Conservation (phyloP, 148 eudicot genomes). For the Camellia lanceoleosa region DNA sequence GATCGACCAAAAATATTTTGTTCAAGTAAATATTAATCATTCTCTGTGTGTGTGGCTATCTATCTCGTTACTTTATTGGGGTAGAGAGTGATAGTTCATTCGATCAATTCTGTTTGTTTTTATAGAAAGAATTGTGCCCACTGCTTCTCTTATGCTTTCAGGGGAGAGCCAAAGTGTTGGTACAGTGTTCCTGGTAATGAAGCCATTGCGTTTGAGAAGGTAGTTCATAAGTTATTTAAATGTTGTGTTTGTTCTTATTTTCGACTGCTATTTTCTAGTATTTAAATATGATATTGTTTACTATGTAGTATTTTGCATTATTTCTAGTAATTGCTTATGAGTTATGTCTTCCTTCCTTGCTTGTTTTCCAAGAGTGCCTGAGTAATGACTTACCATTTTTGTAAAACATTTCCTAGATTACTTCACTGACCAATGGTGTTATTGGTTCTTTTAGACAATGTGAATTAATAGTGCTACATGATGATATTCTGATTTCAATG, state of each 20-base stretch:
- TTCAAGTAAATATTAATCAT: not conserved
- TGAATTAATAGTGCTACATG: not conserved
- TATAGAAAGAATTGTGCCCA: not conserved
- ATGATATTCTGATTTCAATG: too few relatives aligned
- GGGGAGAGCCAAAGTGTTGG: constrained; percentile 99
- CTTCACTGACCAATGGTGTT: not conserved
- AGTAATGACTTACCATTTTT: not conserved
- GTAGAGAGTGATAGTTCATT: constrained; percentile 5
- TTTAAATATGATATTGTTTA: not conserved
- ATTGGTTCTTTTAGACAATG: not conserved
- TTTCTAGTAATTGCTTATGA: not conserved
- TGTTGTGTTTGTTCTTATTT: constrained; percentile 2
- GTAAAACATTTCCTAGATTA: not conserved
- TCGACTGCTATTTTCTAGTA: not conserved
- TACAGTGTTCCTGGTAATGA: constrained; percentile 95
- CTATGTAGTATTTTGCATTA: not conserved
- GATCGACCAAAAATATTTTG: not conserved
- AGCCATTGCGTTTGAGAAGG: constrained; percentile 94
- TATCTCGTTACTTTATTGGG: not conserved
- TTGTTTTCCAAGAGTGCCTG: not conserved
- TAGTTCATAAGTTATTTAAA: constrained; percentile 20
- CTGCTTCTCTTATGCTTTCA: constrained; percentile 36
- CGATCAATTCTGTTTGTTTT: not conserved
- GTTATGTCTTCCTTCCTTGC: not conserved
- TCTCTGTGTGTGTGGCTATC: not conserved